These are phyloP conservation scores for Seminavis robusta DNA, from an alignment of 108 stramenopile genomes.

Conservation along the genomic window DNA sequence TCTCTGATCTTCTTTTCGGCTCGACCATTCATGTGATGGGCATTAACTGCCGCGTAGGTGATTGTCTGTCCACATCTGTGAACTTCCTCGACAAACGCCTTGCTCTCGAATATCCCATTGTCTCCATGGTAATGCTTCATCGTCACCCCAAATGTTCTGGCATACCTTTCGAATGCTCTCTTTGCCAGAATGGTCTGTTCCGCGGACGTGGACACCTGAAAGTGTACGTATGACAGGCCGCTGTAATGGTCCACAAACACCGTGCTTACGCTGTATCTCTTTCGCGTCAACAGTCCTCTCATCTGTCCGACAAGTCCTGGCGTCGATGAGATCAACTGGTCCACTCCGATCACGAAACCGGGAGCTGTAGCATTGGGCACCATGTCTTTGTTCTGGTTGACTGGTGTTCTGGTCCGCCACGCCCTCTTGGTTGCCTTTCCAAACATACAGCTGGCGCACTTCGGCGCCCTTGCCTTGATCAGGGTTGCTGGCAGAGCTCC, in stretches of 20 bases:
- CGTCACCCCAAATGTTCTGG: constrained; percentile 1
- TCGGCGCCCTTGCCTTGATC: constrained; percentile 16
- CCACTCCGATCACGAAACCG: constrained; percentile 35
- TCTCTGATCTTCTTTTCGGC: constrained; percentile 37
- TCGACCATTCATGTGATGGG: constrained; percentile 49
- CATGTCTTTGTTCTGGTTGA: too few species aligned
- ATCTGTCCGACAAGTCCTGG: constrained; percentile 51
- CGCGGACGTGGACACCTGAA: constrained; percentile 21
- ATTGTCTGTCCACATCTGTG: constrained; percentile 19
- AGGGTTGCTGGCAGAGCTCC: constrained; percentile 25
- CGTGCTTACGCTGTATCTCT: constrained; percentile 30
- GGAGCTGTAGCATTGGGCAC: too few species aligned
- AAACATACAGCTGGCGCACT: constrained; percentile 24
- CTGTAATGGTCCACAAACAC: constrained; percentile 33
- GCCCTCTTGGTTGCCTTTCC: constrained; percentile 3
- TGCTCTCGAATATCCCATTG: constrained; percentile 46
- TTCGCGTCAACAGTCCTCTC: constrained; percentile 26
- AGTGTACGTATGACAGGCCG: constrained; percentile 23
- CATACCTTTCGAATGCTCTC: constrained; percentile 35
- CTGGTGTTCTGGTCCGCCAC: constrained; percentile 9
- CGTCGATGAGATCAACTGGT: constrained; percentile 39
- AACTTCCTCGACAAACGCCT: constrained; percentile 13
- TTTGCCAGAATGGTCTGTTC: constrained; percentile 37
- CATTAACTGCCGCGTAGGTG: constrained; percentile 43
- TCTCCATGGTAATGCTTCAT: constrained; percentile 51